Evolutionary conservation across 1,284 basidiomycete species (phyloP).

Genomic region (Irpex rosettiformis): DNA sequence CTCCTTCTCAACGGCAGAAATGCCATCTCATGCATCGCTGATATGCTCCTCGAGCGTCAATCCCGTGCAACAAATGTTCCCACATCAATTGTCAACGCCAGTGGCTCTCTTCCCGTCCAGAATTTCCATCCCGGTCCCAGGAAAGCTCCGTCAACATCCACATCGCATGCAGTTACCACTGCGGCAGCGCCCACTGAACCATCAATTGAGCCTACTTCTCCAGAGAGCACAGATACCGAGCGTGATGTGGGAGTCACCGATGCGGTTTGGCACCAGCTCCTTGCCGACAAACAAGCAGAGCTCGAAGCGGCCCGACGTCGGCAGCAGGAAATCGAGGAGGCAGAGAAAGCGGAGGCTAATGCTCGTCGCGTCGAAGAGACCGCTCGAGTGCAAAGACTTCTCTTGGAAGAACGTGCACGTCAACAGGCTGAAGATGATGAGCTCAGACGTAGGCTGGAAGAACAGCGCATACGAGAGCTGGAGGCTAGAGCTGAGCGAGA

Average conservation of each 20-base stretch:
- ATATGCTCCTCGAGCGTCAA: constrained; percentile 22
- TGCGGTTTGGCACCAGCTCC: constrained; percentile 39
- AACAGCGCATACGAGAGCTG: constrained; percentile 23
- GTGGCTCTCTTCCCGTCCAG: neutral
- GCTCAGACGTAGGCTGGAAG: constrained; percentile 25
- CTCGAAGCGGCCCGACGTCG: constrained; percentile 17
- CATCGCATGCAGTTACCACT: constrained; percentile 2
- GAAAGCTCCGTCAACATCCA: constrained; percentile 2
- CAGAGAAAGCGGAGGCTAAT: neutral
- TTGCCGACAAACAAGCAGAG: constrained; percentile 32
- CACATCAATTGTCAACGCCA: neutral
- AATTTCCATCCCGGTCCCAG: neutral
- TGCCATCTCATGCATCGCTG: constrained; percentile 28
- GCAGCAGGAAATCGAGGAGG: constrained; percentile 11
- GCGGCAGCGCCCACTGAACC: constrained; percentile 3
- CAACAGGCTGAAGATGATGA: constrained; percentile 20
- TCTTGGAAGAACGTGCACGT: constrained; percentile 13
- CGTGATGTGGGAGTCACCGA: constrained; percentile 47
- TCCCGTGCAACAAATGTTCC: constrained; percentile 22
- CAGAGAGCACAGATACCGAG: neutral
- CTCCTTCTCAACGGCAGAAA: constrained; percentile 17
- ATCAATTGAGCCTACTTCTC: neutral
- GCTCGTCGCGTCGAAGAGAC: constrained; percentile 16
- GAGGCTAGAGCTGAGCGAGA: constrained; percentile 24
- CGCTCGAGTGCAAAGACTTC: constrained; percentile 2